These are phyloP conservation scores for Blastobotrys apis DNA, from an alignment of 1,139 yeast species.

Conservation along the genomic window DNA sequence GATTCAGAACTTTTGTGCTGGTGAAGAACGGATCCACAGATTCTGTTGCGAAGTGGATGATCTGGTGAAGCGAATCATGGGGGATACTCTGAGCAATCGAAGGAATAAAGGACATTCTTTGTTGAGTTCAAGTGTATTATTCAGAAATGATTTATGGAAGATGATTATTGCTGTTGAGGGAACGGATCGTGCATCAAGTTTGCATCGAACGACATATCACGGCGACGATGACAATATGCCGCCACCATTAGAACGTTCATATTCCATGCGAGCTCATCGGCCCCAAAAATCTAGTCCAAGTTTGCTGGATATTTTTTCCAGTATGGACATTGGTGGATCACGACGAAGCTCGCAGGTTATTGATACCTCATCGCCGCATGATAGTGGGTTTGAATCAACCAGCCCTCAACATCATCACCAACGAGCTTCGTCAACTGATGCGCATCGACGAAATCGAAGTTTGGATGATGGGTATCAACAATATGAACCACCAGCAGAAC, in stretches of 20 bases:
- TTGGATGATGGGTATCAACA: constrained; percentile 22
- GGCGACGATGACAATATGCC: constrained; percentile 10
- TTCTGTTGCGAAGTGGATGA: constrained; percentile 37
- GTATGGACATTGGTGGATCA: constrained; percentile 19
- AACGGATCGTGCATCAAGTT: constrained; percentile 17
- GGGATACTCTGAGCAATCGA: constrained; percentile 27
- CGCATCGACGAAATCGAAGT: constrained; percentile 28
- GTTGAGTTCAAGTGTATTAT: constrained; percentile 27
- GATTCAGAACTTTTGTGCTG: constrained; percentile 35
- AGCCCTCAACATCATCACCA: constrained; percentile 8
- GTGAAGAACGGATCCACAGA: constrained; percentile 37
- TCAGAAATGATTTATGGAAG: constrained; percentile 30
- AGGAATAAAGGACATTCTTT: constrained; percentile 30
- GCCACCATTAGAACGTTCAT: constrained; percentile 15
- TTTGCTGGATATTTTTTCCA: constrained; percentile 27
- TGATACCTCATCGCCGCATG: constrained; percentile 14
- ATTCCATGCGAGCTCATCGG: constrained; percentile 24
- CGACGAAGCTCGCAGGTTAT: constrained; percentile 10
- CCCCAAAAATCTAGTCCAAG: constrained; percentile 30
- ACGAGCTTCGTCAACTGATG: constrained; percentile 6
- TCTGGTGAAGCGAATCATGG: constrained; percentile 33
- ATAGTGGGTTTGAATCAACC: constrained; percentile 17
- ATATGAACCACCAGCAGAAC: background rate
- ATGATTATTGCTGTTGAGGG: constrained; percentile 29
- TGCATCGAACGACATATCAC: constrained; percentile 18